Base-by-base conservation (phyloP, 192 early-diverging fungal species). In the Tieghemiomyces parasiticus region DNA sequence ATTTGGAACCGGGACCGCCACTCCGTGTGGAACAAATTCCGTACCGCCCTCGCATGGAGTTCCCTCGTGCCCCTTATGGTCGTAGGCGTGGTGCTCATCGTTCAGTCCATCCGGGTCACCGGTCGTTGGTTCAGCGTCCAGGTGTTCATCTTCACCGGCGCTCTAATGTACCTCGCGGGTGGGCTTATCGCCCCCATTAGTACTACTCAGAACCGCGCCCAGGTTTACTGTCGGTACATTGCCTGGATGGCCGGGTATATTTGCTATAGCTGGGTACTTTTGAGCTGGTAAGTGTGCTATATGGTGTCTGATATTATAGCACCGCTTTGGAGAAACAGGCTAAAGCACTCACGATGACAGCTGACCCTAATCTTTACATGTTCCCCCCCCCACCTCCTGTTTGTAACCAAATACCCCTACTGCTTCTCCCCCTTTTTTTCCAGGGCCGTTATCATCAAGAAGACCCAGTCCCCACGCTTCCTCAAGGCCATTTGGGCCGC, bases 1-100 rank as follows among this genome's bases (percentile, higher is more conserved):
- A 31, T 35, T 14, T 56, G 54, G 54, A 56, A 56, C 14, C 12
- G 54, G 4, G 54, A 56, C 32, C 54, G 54, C 33, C 29, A 32
- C 2, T 56, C 54, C 24, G 54, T 34, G 28, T 56, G 54, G 54
- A 34, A 56, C 24, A 56, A 35, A 56, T 56, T 56, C 54, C 54
- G 54, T 8, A 56, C 34, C 6, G 54, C 54, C 31, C 4, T 56
- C 1, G 54, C 54, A 13, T 56, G 54, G 54, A 33, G 54, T 20
- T 28, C 34, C 16, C 33, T 56, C 8, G 14, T 34, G 2, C 54
- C 54, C 33, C 33, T 56, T 9, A 30, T 56, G 31, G 32, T 56
- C 19, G 32, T 56, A 8, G 29, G 54, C 31, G 32, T 56, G 12
- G 29, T 33, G 16, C 24, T 56, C 1, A 34, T 34, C 20, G 20